Percentiles rank a stretch among this genome's conserved stretches.
phyloP scores from a whole-genome alignment of 108 stramenopile species.

The Skeletonema marinoi region DNA sequence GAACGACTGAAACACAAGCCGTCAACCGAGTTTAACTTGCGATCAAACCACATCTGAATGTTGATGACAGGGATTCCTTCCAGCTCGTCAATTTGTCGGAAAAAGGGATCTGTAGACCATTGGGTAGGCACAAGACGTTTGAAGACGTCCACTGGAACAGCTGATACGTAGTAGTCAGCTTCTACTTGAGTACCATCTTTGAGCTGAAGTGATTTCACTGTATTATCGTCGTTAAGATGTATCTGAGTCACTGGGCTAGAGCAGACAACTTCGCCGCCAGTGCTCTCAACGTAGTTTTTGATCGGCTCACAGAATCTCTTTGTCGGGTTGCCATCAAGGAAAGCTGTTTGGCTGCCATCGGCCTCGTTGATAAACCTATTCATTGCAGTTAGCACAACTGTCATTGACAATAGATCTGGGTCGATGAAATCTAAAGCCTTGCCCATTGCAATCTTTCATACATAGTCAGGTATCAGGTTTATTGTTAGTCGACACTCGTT shows the following conservation, averaged over 20 bases:
- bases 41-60: conserved; percentile 98
- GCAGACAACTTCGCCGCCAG: conserved; percentile 79
- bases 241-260: conserved; percentile 88
- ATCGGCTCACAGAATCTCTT: conserved; percentile 92
- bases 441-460: conserved; percentile 84
- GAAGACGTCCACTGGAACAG: conserved; percentile 95
- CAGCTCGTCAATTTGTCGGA: conserved; percentile 93
- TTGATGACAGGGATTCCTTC: conserved; percentile 98
- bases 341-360: conserved; percentile 95
- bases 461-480: too few relatives aligned
- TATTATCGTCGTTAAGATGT: conserved; percentile 81
- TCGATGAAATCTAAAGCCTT: conserved; percentile 98
- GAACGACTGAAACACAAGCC: conserved; percentile 94
- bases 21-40: conserved; percentile 93
- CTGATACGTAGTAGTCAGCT: conserved; percentile 96
- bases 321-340: conserved; percentile 95
- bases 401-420: conserved; percentile 96
- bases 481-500: conserved; percentile 23
- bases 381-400: conserved; percentile 95
- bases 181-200: conserved; percentile 82
- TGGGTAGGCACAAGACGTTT: conserved; percentile 83
- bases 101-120: conserved; percentile 94
- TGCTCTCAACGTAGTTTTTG: conserved; percentile 74
- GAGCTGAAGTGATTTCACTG: conserved; percentile 80
- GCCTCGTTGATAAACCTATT: conserved; percentile 96